Conservation (phyloP, 257 asterid species). For the Solanum chmielewskii region DNA sequence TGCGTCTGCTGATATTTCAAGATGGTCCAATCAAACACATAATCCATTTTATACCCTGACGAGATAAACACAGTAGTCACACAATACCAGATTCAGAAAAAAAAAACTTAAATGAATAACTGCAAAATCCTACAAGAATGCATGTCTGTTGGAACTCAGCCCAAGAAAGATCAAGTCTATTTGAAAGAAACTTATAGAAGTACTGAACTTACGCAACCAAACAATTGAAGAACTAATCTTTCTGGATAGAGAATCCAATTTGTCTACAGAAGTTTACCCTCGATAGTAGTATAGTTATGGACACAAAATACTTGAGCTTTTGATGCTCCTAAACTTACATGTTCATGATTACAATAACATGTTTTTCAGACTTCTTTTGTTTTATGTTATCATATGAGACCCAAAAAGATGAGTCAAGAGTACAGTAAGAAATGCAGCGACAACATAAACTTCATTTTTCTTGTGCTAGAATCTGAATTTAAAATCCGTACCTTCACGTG, state of each 20-base stretch:
- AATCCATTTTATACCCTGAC: conserved; percentile 13
- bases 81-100: background rate
- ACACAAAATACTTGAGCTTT: background rate
- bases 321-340: background rate
- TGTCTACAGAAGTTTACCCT: background rate
- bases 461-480: background rate
- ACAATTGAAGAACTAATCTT: background rate
- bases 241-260: background rate
- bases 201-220: background rate
- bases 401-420: background rate
- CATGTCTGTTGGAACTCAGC: background rate
- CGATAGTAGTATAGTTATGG: background rate
- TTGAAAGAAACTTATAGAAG: background rate
- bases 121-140: background rate
- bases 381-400: background rate
- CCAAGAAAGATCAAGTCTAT: background rate
- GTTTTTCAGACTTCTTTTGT: background rate
- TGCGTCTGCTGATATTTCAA: conserved; percentile 21
- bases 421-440: background rate
- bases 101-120: background rate
- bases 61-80: background rate
- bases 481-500: conserved; percentile 15
- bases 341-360: background rate
- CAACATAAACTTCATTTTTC: background rate
- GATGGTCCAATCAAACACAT: conserved; percentile 21